Percentiles rank a stretch among this genome's conserved stretches.
Conservation (phyloP, 139 green algal species). For the Micractinium conductrix region DNA sequence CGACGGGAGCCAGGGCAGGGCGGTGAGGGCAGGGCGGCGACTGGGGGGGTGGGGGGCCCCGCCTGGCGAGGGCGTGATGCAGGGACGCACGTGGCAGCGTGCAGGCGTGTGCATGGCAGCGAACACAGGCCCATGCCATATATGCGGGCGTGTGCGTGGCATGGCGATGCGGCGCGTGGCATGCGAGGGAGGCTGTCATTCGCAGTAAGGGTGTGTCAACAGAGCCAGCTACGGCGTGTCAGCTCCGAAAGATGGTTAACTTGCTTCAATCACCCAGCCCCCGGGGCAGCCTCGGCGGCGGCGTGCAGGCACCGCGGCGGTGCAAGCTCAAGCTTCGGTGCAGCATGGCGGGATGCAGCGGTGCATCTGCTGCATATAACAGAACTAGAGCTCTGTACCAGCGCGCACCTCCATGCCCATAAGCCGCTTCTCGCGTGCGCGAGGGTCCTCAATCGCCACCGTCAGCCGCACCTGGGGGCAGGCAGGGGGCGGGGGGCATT, state of each 20-base stretch:
- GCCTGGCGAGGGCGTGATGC: too few species aligned
- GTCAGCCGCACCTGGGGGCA: conserved; percentile 72
- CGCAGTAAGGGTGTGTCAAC: conserved; percentile 19
- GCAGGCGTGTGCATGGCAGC: background rate
- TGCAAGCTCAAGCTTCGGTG: background rate
- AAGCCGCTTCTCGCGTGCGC: conserved; percentile 52
- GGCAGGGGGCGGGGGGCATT: background rate
- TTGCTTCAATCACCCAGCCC: conserved; percentile 31
- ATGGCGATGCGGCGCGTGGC: background rate
- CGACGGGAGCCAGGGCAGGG: background rate
- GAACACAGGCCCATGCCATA: background rate
- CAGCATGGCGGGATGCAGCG: too few species aligned
- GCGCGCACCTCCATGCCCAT: conserved; percentile 73
- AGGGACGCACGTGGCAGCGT: too few species aligned
- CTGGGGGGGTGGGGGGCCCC: too few species aligned
- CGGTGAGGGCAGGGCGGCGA: background rate
- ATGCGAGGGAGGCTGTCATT: conserved; percentile 17
- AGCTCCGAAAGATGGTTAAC: conserved; percentile 44
- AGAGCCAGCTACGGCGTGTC: conserved; percentile 5
- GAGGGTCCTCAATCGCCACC: conserved; percentile 86
- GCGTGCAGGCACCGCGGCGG: background rate
- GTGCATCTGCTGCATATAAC: background rate
- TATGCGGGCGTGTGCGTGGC: background rate
- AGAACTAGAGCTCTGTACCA: background rate
- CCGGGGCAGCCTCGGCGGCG: background rate